Evolutionary conservation across 768 basidiomycete species (phyloP).

Genomic region (Hydnomerulius pinastri): DNA sequence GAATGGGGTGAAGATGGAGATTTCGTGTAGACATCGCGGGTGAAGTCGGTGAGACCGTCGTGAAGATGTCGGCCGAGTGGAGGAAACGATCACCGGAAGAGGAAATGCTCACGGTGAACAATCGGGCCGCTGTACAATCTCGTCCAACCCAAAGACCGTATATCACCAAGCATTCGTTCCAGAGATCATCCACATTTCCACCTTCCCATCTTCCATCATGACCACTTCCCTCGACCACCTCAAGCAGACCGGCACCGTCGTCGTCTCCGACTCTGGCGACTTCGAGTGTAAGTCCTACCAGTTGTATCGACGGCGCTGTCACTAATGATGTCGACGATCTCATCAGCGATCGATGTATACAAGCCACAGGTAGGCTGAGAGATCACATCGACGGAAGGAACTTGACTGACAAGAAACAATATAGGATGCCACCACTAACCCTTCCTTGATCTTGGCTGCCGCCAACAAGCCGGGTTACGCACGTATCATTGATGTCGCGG

Average conservation of each 20-base stretch:
- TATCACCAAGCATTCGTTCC: slow-evolving; percentile 8
- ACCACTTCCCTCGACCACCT: slow-evolving; percentile 80
- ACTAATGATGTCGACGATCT: slow-evolving; percentile 27
- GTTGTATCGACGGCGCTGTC: slow-evolving; percentile 16
- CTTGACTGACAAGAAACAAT: slow-evolving; percentile 9
- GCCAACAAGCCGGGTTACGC: slow-evolving; percentile 88
- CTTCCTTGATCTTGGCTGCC: slow-evolving; percentile 91
- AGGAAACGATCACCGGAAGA: slow-evolving; percentile 1
- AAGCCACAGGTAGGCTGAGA: slow-evolving; percentile 74
- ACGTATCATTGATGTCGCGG: slow-evolving; percentile 74
- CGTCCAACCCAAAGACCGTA: slow-evolving; percentile 1
- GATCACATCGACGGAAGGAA: slow-evolving; percentile 11
- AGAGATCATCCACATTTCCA: background rate
- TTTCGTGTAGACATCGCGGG: background rate
- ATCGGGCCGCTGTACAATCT: slow-evolving; percentile 6
- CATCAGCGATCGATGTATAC: slow-evolving; percentile 88
- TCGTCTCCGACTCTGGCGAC: slow-evolving; percentile 97
- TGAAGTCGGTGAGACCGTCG: background rate
- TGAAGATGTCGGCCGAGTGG: background rate
- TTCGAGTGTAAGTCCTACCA: slow-evolving; percentile 64
- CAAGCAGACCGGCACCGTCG: slow-evolving; percentile 91
- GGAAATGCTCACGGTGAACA: background rate
- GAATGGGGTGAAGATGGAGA: background rate
- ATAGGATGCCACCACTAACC: slow-evolving; percentile 98
- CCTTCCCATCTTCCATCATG: slow-evolving; percentile 50